Evolutionary conservation across 2,329 filamentous ascomycete species (phyloP).

Genomic region (Drechslerella dactyloides): DNA sequence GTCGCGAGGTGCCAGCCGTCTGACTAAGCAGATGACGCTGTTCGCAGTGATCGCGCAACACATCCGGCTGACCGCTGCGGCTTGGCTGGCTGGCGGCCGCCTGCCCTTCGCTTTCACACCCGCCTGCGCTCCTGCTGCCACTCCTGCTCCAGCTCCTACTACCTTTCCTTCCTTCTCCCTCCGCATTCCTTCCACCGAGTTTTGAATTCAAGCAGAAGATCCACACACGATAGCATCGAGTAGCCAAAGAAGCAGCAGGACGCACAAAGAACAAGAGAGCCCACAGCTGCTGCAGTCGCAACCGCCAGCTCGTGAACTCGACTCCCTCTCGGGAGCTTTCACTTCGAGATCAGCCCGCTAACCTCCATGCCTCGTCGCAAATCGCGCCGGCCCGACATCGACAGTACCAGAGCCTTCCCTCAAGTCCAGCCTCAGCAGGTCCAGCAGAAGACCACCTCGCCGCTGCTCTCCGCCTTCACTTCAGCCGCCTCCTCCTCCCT

Average conservation of each 20-base stretch:
- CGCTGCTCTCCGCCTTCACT: conserved; percentile 41
- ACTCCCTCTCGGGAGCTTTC: conserved; percentile 1
- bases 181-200: background rate
- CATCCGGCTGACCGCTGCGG: conserved; percentile 5
- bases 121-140: conserved; percentile 7
- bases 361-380: conserved; percentile 51
- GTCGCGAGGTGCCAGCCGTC: background rate
- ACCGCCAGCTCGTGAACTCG: background rate
- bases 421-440: conserved; percentile 47
- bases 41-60: conserved; percentile 12
- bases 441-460: conserved; percentile 49
- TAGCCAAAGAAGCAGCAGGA: background rate
- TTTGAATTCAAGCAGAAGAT: background rate
- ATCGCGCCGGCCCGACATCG: conserved; percentile 44
- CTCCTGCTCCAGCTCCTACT: background rate
- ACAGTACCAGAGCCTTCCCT: conserved; percentile 48
- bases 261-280: background rate
- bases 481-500: conserved; percentile 34
- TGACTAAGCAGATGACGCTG: background rate
- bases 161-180: background rate
- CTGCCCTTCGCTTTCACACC: conserved; percentile 7
- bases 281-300: background rate
- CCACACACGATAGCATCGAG: background rate
- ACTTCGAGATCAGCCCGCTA: conserved; percentile 21
- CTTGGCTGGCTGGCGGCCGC: background rate